Evolutionary conservation across 2,329 filamentous ascomycete species (phyloP), one percentile per base, ranked within the genome.

Genomic region (Sporothrix luriei): DNA sequence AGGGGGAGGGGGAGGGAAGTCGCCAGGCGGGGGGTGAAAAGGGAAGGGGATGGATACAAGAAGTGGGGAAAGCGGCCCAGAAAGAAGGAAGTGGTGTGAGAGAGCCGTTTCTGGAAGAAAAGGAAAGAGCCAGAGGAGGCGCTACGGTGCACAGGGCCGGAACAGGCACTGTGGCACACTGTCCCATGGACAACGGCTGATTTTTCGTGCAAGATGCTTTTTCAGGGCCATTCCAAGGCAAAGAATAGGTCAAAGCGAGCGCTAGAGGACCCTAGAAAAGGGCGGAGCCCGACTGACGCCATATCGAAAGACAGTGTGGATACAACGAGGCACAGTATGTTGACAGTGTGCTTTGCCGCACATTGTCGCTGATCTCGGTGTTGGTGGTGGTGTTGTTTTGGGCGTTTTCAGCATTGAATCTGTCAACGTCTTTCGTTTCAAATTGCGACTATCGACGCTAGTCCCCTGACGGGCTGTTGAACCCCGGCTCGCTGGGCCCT

Each of bases 371-470:
- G 33, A 33, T 33, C 29, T 49, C 16, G 33, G 3, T 21, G 55
- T 43, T 43, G 55, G n/a, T n/a, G n/a, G n/a, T n/a, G n/a, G n/a
- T n/a, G n/a, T 64, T 43, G 59, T 49, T 64, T 49, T 65, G 24
- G 24, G n/a, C 4, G 43, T 52, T 43, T 57, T 67, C 29, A 52
- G 61, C 62, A 66, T 67, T 67, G 40, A 66, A 43, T 61, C 61
- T 66, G 54, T 51, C 64, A 48, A 64, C 55, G 59, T 59, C 55
- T 48, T 33, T 54, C 57, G 71, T 72, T 72, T 71, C 69, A 72
- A 72, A 71, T 69, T 72, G 67, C 69, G 64, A 68, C 59, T 52
- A 29, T 52, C 62, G 40, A 62, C 70, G 64, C 68, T 71, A 71
- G 57, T 54, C 68, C 52, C 5, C 10, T n/a, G 40, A 43, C n/a